Percentiles rank a stretch among this genome's conserved stretches.
Conservation (phyloP, 768 basidiomycete genomes). For the Lactifluus rugatus region DNA sequence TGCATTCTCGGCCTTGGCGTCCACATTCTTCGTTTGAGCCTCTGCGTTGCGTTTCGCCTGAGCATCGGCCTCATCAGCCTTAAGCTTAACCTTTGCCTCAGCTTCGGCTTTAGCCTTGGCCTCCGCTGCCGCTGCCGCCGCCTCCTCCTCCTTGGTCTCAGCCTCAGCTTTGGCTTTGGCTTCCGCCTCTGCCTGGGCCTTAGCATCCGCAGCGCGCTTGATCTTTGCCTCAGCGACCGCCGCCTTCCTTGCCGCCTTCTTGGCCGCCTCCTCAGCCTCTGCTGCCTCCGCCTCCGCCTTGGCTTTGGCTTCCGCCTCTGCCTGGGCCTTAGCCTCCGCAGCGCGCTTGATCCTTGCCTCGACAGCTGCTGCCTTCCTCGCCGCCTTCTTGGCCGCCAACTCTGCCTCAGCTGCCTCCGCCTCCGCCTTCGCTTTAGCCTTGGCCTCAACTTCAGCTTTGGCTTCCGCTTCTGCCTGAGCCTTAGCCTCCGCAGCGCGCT, state of each 20-base stretch:
- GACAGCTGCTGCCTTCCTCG: background rate
- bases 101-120: background rate
- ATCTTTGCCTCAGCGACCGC: too few relatives aligned
- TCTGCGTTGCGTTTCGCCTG: background rate
- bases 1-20: too few relatives aligned
- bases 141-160: background rate
- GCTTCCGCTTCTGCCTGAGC: background rate
- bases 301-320: background rate
- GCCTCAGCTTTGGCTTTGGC: background rate
- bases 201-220: too few relatives aligned
- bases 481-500: background rate
- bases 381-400: too few relatives aligned
- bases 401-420: too few relatives aligned
- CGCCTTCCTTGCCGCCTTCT: too few relatives aligned
- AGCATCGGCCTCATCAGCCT: background rate
- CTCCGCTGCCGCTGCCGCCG: too few relatives aligned
- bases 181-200: background rate
- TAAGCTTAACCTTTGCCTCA: background rate
- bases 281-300: background rate
- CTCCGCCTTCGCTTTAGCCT: background rate
- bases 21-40: too few relatives aligned
- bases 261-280: too few relatives aligned
- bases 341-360: background rate
- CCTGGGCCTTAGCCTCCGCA: background rate
- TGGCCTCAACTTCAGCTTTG: background rate